Evolutionary conservation across 805 yeast genomes (phyloP), one percentile per base, ranked within the genome.

Genomic region (Saccharomycopsis babjevae): DNA sequence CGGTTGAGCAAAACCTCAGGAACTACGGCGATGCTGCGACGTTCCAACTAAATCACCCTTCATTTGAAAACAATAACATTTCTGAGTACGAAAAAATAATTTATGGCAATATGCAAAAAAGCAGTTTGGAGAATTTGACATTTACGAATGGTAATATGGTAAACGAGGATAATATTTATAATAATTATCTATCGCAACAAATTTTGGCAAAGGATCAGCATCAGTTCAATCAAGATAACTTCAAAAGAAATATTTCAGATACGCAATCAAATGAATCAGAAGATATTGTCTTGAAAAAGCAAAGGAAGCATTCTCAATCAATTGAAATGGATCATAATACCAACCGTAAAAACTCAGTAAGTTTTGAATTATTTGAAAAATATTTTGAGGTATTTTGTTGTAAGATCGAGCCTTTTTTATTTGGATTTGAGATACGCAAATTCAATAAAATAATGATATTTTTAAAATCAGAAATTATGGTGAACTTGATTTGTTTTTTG

Each of bases 391-490:
- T 74, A 61, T 85, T 85, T 67, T 79, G 82, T 64, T 69, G 75
- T 1, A 77, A 83, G 59, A 81, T 85, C 38, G 74, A 86, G 0
- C 84, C 84, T 11, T 88, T 84, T 66, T 71, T 85, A 54, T 84
- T 84, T 74, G 91, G 90, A 0, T 85, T 85, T 68, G 82, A 79
- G 54, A 73, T 84, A 2, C 74, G 83, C 0, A 73, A 77, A 55
- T 76, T 82, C 58, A 73, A 79, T 0, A 77, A 81, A 3, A 79
- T 78, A 7, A 70, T 70, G 3, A 72, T 83, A 8, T 84, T 88
- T 85, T 70, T 73, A 1, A 69, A 75, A 4, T 82, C 86, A 32
- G 86, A 88, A 0, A 71, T 85, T 6, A 71, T 85, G 42, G 78
- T 85, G 2, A 79, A 82, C 43, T 80, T 88, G 1, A 78, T 85